Percentiles rank a stretch among this genome's conserved stretches.
These are phyloP conservation scores for Euphrasia confusa DNA, from an alignment of 257 asterid species.

Conservation along the genomic window DNA sequence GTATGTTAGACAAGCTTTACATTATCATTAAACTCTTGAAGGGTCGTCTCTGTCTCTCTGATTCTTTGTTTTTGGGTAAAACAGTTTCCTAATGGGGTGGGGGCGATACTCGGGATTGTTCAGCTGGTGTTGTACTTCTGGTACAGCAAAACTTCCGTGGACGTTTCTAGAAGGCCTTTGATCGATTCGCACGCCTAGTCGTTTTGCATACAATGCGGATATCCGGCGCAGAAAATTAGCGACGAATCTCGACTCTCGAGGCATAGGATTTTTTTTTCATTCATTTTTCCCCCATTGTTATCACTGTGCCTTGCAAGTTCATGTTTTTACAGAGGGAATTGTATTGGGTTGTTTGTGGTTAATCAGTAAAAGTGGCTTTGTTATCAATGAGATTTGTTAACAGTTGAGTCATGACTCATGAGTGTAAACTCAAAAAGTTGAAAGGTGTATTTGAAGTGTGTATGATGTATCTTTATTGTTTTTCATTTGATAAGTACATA, in stretches of 20 bases:
- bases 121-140: conserved; percentile 62
- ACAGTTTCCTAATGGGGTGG: conserved; percentile 84
- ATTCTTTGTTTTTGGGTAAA: background rate
- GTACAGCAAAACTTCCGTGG: conserved; percentile 41
- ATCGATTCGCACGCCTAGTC: conserved; percentile 47
- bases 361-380: no score
- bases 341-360: no score
- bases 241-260: background rate
- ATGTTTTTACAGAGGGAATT: no score
- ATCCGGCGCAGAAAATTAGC: background rate
- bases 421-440: no score
- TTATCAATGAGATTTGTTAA: no score
- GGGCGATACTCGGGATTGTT: conserved; percentile 65
- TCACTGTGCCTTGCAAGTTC: no score
- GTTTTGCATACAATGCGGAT: background rate
- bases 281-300: no score
- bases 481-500: no score
- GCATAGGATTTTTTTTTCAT: no score
- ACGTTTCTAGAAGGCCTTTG: conserved; percentile 41
- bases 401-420: no score
- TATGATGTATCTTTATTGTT: no score
- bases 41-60: background rate
- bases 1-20: conserved; percentile 38
- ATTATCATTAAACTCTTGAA: background rate
- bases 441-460: no score